Conservation (phyloP, 2,329 filamentous ascomycete genomes). For the Epichloe gansuensis region DNA sequence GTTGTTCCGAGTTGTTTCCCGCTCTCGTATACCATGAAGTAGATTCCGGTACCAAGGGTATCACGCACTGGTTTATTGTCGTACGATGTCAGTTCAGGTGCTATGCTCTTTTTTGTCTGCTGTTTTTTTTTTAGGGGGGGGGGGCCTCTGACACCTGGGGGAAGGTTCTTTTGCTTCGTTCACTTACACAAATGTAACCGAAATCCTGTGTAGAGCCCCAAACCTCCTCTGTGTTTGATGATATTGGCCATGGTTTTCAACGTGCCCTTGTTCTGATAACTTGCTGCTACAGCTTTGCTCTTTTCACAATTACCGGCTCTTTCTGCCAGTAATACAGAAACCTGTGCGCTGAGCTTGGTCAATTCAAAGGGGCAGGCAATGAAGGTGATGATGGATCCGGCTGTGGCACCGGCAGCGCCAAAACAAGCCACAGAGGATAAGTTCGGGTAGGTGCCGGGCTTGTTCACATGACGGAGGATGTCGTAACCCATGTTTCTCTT, state of each 20-base stretch:
- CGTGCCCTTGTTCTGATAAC: constrained; percentile 68
- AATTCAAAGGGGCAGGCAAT: constrained; percentile 81
- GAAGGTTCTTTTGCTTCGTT: background rate
- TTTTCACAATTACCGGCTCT: constrained; percentile 24
- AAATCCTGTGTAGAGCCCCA: constrained; percentile 70
- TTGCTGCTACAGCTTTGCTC: constrained; percentile 48
- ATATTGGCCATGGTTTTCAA: constrained; percentile 66
- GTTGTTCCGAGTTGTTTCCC: constrained; percentile 71
- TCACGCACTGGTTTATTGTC: constrained; percentile 49
- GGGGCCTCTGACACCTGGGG: too few species aligned
- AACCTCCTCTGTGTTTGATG: constrained; percentile 57
- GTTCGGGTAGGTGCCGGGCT: constrained; percentile 56
- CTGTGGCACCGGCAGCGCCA: constrained; percentile 63
- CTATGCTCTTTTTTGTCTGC: background rate
- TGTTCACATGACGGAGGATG: constrained; percentile 60
- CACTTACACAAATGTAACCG: constrained; percentile 61
- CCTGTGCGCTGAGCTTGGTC: constrained; percentile 79
- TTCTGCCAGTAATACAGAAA: constrained; percentile 61
- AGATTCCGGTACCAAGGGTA: constrained; percentile 70
- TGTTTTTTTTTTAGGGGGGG: background rate
- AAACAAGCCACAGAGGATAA: constrained; percentile 64
- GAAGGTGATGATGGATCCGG: constrained; percentile 66
- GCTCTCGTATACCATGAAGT: constrained; percentile 84
- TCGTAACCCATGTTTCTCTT: constrained; percentile 53
- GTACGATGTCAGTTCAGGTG: background rate